Evolutionary conservation across 2,329 filamentous ascomycete genomes (phyloP).

Genomic region (Ophiobolus disseminans): DNA sequence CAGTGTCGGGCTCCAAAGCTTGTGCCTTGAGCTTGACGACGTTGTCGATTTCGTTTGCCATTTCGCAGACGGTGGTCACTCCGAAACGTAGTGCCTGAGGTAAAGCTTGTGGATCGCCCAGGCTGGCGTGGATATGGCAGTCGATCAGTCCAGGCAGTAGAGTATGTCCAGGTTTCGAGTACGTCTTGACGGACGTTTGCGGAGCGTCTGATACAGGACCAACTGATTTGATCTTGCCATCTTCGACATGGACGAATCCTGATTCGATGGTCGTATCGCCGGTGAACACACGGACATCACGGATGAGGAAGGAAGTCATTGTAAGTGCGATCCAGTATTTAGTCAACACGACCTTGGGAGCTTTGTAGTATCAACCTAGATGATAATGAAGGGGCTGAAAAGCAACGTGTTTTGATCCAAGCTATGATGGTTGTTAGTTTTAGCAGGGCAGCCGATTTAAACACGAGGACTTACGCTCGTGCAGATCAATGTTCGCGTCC

Average conservation of each 20-base stretch:
- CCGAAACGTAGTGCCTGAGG: slow-evolving; percentile 58
- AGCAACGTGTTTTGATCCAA: too few species aligned
- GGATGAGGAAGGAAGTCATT: slow-evolving; percentile 50
- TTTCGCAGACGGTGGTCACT: slow-evolving; percentile 60
- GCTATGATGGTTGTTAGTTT: too few species aligned
- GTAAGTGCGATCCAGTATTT: too few species aligned
- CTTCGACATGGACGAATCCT: slow-evolving; percentile 51
- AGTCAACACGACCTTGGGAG: too few species aligned
- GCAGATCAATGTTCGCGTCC: too few species aligned
- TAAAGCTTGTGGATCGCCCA: slow-evolving; percentile 49
- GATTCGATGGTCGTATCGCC: slow-evolving; percentile 52
- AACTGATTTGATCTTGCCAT: slow-evolving; percentile 51
- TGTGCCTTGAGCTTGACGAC: slow-evolving; percentile 40
- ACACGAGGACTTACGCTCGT: too few species aligned
- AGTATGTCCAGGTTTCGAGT: slow-evolving; percentile 56
- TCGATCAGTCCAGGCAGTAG: slow-evolving; percentile 61
- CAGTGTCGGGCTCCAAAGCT: slow-evolving; percentile 43
- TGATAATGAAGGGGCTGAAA: too few species aligned
- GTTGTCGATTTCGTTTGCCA: slow-evolving; percentile 51
- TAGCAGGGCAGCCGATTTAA: too few species aligned
- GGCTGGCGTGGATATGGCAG: slow-evolving; percentile 57
- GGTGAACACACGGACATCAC: slow-evolving; percentile 57
- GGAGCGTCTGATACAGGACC: slow-evolving; percentile 28
- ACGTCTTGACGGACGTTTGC: slow-evolving; percentile 26
- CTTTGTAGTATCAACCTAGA: too few species aligned